Percentiles rank a stretch among this genome's conserved stretches.
phyloP scores from a whole-genome alignment of 1,284 basidiomycete genomes.

The Mycena citricolor region DNA sequence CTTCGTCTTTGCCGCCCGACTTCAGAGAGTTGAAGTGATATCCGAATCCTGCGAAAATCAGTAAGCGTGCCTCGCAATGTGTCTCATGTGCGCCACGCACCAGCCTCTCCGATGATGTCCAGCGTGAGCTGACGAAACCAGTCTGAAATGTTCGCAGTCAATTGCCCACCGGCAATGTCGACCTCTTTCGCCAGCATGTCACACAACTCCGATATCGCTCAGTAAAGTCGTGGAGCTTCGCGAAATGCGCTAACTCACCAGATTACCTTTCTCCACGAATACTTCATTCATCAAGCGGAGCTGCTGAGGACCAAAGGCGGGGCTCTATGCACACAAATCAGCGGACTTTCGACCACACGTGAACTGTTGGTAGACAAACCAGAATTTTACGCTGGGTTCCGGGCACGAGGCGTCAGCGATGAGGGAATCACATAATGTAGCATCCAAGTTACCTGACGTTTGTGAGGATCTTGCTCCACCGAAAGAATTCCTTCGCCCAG shows the following conservation, averaged over 20 bases:
- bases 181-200: not conserved
- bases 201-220: not conserved
- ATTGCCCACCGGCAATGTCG: not conserved
- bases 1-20: slow-evolving; percentile 30
- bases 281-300: not conserved
- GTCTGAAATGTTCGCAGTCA: slow-evolving; percentile 4
- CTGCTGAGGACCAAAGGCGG: not conserved
- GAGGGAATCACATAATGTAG: no score
- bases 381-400: no score
- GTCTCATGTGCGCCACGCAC: slow-evolving; percentile 30
- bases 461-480: no score
- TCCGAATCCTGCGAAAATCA: slow-evolving; percentile 52
- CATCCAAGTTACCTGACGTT: no score
- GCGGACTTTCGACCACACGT: no score
- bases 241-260: not conserved
- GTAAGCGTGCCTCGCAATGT: slow-evolving; percentile 2
- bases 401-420: no score
- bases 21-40: slow-evolving; percentile 62
- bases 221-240: not conserved
- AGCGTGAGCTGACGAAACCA: slow-evolving; percentile 58
- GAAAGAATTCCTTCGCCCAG: no score
- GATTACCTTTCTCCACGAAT: slow-evolving; percentile 1
- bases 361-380: no score
- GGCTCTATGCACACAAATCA: not conserved
- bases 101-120: slow-evolving; percentile 71